phyloP scores from a whole-genome alignment of 208 protist species.

The Lotmaria passim region DNA sequence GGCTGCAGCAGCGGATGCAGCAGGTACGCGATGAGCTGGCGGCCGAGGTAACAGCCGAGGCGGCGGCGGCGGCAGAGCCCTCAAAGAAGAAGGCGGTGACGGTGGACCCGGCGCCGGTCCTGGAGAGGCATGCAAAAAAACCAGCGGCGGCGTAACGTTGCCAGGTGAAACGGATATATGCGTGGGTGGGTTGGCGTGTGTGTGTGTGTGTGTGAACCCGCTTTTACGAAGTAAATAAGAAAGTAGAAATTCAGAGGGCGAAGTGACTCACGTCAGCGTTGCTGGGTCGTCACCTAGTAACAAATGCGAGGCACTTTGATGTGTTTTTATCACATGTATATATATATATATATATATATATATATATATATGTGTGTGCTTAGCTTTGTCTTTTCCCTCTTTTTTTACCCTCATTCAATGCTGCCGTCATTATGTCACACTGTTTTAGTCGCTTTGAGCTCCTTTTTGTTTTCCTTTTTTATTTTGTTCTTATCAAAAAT shows the following conservation, averaged over 20 bases:
- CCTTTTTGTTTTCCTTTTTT: too few species aligned
- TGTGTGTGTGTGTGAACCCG: too few species aligned
- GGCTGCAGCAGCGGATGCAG: constrained; percentile 45
- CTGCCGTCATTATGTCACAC: too few species aligned
- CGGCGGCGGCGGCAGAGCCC: background rate
- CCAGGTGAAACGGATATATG: background rate
- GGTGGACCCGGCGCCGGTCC: constrained; percentile 2
- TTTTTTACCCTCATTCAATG: too few species aligned
- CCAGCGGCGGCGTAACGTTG: background rate
- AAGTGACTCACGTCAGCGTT: too few species aligned
- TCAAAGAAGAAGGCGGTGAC: background rate
- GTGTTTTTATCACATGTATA: background rate
- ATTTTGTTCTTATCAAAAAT: too few species aligned
- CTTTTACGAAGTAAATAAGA: too few species aligned
- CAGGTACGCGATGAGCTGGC: constrained; percentile 42
- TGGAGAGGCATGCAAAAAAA: constrained; percentile 10
- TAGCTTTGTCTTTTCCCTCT: background rate
- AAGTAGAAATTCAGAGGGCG: too few species aligned
- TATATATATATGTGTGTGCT: constrained; percentile 4
- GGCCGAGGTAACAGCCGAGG: constrained; percentile 15
- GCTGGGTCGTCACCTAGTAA: too few species aligned
- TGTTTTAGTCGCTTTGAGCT: too few species aligned
- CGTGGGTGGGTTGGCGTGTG: too few species aligned
- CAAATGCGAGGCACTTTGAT: too few species aligned
- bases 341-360: constrained; percentile 8